These are phyloP conservation scores for Uronychia binucleata DNA, from an alignment of 73 alveolate species.

Conservation along the genomic window DNA sequence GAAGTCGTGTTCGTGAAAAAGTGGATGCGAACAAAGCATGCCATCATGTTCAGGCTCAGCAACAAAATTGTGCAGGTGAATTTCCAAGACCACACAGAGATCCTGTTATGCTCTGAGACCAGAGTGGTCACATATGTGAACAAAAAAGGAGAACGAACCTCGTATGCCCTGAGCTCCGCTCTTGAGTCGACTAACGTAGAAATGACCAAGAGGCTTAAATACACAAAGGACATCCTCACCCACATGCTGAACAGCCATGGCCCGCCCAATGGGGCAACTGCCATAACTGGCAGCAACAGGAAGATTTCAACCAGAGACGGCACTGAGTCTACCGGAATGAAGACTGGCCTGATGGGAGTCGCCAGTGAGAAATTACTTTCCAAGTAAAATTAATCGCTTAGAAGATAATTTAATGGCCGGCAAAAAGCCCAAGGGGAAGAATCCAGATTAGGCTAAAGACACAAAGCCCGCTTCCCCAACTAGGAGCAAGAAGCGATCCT, in stretches of 20 bases:
- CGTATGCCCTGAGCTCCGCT: slow-evolving; percentile 76
- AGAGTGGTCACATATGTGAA: slow-evolving; percentile 81
- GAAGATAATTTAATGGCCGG: not conserved
- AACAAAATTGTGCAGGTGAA: slow-evolving; percentile 86
- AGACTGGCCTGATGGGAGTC: not conserved
- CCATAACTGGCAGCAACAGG: not conserved
- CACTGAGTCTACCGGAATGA: not conserved
- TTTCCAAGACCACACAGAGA: slow-evolving; percentile 88
- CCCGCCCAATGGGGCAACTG: not conserved
- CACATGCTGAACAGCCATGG: slow-evolving; percentile 64
- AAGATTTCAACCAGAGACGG: not conserved
- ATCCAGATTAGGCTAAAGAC: not conserved
- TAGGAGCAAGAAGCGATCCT: not conserved
- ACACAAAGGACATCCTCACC: slow-evolving; percentile 82
- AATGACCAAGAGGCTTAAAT: slow-evolving; percentile 86
- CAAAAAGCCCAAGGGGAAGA: not conserved
- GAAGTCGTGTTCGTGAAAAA: slow-evolving; percentile 72
- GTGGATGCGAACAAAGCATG: slow-evolving; percentile 92
- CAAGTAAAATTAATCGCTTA: not conserved
- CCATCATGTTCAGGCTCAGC: slow-evolving; percentile 83
- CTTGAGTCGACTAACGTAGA: slow-evolving; percentile 74
- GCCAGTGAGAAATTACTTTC: not conserved
- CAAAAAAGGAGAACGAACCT: slow-evolving; percentile 76
- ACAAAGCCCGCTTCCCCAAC: not conserved
- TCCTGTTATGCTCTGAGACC: slow-evolving; percentile 70